Conservation (phyloP, 805 yeast genomes). For the Nakazawaea ernobii region DNA sequence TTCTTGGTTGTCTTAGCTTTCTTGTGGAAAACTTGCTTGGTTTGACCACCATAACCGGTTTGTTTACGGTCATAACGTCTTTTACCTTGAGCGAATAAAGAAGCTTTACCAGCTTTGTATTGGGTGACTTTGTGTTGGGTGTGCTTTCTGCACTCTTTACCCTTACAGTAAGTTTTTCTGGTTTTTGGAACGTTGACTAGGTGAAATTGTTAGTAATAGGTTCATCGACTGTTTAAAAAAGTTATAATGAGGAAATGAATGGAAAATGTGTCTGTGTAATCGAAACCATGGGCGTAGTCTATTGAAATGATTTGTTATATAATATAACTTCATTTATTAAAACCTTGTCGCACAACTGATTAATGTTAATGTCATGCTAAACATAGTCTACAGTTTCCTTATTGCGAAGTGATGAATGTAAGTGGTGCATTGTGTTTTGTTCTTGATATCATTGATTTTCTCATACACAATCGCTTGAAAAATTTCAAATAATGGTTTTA, state of each 20-base stretch:
- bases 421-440: no score
- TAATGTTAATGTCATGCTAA: no score
- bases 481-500: no score
- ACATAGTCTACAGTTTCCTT: no score
- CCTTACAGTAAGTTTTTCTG: conserved; percentile 99
- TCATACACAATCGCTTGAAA: no score
- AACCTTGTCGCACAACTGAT: no score
- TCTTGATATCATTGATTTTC: no score
- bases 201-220: conserved; percentile 2
- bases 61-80: conserved; percentile 99
- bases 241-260: not conserved
- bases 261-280: not conserved
- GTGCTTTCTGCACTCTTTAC: conserved; percentile 98
- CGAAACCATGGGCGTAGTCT: no score
- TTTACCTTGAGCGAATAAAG: conserved; percentile 99
- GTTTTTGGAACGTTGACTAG: conserved; percentile 99
- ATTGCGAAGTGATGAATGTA: no score
- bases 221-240: not conserved
- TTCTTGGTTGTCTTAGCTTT: conserved; percentile 99
- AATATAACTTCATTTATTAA: no score
- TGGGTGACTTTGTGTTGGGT: conserved; percentile 99
- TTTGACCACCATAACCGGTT: conserved; percentile 99
- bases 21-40: conserved; percentile 99
- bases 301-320: no score
- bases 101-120: conserved; percentile 99